Evolutionary conservation across 345 rosid genomes (phyloP), one percentile per base, ranked within the genome.

Genomic region (Alliaria petiolata): DNA sequence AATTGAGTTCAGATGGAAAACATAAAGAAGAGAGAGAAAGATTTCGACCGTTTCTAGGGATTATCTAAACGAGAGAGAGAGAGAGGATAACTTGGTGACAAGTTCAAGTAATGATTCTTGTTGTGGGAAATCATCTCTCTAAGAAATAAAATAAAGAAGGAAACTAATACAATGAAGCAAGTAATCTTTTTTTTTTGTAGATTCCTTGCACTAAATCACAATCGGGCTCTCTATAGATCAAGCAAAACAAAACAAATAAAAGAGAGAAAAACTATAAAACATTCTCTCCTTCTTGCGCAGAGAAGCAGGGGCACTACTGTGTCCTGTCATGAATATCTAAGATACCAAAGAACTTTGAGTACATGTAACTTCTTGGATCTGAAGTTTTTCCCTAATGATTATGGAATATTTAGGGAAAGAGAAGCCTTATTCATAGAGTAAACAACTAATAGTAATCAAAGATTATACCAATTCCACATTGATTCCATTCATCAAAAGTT

Each of bases 61-160:
- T n/a, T 49, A 13, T 67, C 69, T 60, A 67, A 51, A 58, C 20
- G 38, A 55, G 38, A 42, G 74, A 66, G 16, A 67, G 69, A 50
- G 8, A 62, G 72, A 81, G 79, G 79, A 84, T 85, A 79, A 81
- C 95, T 87, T 91, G 71, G 31, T 67, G 72, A 73, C 50, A 85
- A 85, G 83, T 85, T 83, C 79, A 86, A 72, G 57, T 78, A 71
- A 79, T 81, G 93, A 89, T 86, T 86, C 86, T 64, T 79, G 63
- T 9, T 74, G 68, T 60, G 43, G 36, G 47, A 56, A 49, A 57
- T 45, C n/a, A 69, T 17, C 57, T 58, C 14, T 39, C 26, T n/a
- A 38, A 17, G 15, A 52, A 62, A 40, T 26, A 67, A 47, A 71
- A 44, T 54, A 56, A 53, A 61, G 63, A 79, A 78, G 77, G 72